These are phyloP conservation scores for Phytophthora cajani DNA, from an alignment of 352 stramenopile species.

Conservation along the genomic window DNA sequence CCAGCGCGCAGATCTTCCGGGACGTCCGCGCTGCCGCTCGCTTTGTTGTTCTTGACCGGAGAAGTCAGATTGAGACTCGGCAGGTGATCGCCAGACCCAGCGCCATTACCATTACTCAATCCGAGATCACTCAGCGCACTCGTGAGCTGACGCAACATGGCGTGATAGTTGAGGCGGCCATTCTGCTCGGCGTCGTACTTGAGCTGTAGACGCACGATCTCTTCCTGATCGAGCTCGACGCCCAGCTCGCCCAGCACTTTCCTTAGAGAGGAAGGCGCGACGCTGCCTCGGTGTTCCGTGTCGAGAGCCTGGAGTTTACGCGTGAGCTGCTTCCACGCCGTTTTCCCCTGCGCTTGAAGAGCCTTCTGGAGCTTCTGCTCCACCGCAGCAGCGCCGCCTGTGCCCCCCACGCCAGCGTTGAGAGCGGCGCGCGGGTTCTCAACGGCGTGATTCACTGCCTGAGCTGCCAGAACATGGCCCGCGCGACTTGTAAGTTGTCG, in stretches of 20 bases:
- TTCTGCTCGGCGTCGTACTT: slow-evolving; percentile 85
- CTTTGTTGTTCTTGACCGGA: slow-evolving; percentile 20
- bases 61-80: slow-evolving; percentile 36
- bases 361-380: slow-evolving; percentile 73
- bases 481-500: slow-evolving; percentile 41
- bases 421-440: slow-evolving; percentile 30
- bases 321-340: slow-evolving; percentile 63
- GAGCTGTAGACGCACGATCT: slow-evolving; percentile 67
- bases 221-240: slow-evolving; percentile 63
- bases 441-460: slow-evolving; percentile 39
- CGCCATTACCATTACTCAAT: slow-evolving; percentile 5
- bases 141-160: slow-evolving; percentile 67
- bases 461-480: slow-evolving; percentile 46
- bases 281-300: slow-evolving; percentile 53
- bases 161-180: slow-evolving; percentile 68
- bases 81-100: slow-evolving; percentile 19
- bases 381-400: slow-evolving; percentile 46
- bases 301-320: slow-evolving; percentile 72
- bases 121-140: slow-evolving; percentile 54
- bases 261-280: slow-evolving; percentile 53
- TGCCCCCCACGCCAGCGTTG: slow-evolving; percentile 41
- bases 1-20: slow-evolving; percentile 56
- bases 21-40: slow-evolving; percentile 19
- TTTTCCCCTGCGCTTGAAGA: slow-evolving; percentile 55
- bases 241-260: slow-evolving; percentile 72